Evolutionary conservation across 169 alveolate genomes (phyloP).

Genomic region (Eimeria zaria): DNA sequence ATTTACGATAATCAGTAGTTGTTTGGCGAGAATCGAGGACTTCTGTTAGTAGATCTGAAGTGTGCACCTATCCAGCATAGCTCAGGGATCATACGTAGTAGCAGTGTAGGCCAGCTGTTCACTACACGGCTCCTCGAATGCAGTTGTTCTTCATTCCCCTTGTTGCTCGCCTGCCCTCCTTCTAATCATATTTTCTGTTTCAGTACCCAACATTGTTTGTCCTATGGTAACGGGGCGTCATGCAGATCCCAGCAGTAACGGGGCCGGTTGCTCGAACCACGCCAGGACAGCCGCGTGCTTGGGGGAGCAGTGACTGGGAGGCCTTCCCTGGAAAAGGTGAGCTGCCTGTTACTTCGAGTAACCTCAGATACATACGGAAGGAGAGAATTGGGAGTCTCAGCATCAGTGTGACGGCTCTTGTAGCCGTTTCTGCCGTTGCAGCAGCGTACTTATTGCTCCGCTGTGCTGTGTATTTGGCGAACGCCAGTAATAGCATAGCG

Average conservation of each 20-base stretch:
- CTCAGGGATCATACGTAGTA: constrained; percentile 3
- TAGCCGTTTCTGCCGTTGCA: background rate
- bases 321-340: background rate
- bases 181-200: background rate
- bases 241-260: background rate
- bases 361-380: background rate
- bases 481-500: background rate
- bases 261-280: background rate
- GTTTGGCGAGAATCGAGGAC: no score
- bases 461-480: background rate
- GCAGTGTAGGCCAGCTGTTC: constrained; percentile 15
- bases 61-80: background rate
- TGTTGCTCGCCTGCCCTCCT: background rate
- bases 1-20: no score
- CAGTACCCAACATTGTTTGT: background rate
- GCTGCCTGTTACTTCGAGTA: background rate
- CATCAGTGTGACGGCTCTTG: background rate
- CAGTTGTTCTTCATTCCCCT: background rate
- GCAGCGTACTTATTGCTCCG: background rate
- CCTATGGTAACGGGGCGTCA: background rate
- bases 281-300: background rate
- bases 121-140: background rate
- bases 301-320: background rate
- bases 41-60: no score
- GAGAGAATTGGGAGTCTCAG: background rate